Conservation (phyloP, 139 green algal genomes). For the Chlamydomonas schloesseri region DNA sequence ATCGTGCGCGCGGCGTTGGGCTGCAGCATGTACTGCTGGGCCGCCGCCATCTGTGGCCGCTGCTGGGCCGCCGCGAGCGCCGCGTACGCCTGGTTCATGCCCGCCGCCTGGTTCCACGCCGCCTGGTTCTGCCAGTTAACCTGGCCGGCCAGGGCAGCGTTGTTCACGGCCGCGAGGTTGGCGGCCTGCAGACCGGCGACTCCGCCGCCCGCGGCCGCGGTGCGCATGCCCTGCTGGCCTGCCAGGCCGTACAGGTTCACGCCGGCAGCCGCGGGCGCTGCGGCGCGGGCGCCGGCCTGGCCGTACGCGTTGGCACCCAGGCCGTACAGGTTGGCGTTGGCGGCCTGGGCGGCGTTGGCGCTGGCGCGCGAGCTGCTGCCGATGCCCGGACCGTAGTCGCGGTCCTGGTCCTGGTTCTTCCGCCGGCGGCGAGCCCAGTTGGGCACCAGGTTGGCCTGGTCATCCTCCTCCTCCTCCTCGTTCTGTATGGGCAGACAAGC, state of each 20-base stretch:
- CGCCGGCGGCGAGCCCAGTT: constrained; percentile 44
- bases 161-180: background rate
- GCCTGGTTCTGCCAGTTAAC: constrained; percentile 29
- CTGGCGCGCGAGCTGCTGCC: background rate
- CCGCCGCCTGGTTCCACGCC: constrained; percentile 12
- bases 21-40: constrained; percentile 33
- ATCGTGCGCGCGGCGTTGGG: background rate
- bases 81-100: background rate
- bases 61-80: constrained; percentile 13
- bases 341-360: background rate
- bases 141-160: constrained; percentile 9
- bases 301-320: background rate
- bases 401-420: constrained; percentile 37
- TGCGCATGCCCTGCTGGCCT: constrained; percentile 5
- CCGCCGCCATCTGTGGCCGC: constrained; percentile 16
- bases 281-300: background rate
- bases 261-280: background rate
- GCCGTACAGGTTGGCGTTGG: constrained; percentile 12
- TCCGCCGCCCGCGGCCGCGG: background rate
- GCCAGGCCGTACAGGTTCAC: constrained; percentile 31
- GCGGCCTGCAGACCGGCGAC: background rate
- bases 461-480: constrained; percentile 36
- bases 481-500: background rate
- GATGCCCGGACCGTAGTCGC: constrained; percentile 29
- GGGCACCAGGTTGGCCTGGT: constrained; percentile 41